Conservation (phyloP, 768 basidiomycete species). For the Leccinellum rugosiceps region DNA sequence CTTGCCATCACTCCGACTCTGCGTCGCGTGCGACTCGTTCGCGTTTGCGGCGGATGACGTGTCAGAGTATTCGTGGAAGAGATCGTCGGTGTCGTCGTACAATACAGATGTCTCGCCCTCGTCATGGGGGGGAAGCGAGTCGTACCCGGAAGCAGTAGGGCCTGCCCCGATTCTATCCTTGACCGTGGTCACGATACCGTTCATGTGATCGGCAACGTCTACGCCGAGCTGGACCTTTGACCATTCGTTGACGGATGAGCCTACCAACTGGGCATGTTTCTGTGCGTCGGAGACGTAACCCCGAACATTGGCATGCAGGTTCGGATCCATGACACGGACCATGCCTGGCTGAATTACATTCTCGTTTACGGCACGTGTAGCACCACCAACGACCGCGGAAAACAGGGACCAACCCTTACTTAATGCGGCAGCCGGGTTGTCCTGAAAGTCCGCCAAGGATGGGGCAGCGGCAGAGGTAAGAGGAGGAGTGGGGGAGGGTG, state of each 20-base stretch:
- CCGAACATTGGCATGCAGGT: conserved; percentile 68
- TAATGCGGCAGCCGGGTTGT: conserved; percentile 80
- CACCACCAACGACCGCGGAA: conserved; percentile 77
- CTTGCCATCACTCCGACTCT: conserved; percentile 8
- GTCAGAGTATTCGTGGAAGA: conserved; percentile 42
- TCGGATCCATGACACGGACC: conserved; percentile 77
- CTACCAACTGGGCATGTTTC: conserved; percentile 58
- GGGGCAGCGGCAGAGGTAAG: conserved; percentile 82
- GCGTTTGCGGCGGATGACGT: too few relatives aligned
- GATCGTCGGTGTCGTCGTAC: conserved; percentile 64
- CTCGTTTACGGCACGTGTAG: conserved; percentile 75
- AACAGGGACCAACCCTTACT: conserved; percentile 97
- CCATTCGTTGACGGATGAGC: conserved; percentile 72
- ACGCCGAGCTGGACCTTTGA: conserved; percentile 75
- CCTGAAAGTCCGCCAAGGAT: conserved; percentile 74
- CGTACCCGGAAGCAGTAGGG: conserved; percentile 52
- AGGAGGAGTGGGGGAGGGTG: conserved; percentile 56
- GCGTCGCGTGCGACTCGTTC: conserved; percentile 6
- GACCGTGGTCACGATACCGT: conserved; percentile 63
- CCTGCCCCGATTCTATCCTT: conserved; percentile 55
- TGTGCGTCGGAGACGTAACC: conserved; percentile 71
- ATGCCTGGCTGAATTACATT: conserved; percentile 89
- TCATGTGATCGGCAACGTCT: conserved; percentile 78
- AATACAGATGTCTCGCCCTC: conserved; percentile 54
- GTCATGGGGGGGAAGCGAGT: conserved; percentile 42